These are phyloP conservation scores for Dactylonectria macrodidyma DNA, from an alignment of 2,329 filamentous ascomycete genomes.

Conservation along the genomic window DNA sequence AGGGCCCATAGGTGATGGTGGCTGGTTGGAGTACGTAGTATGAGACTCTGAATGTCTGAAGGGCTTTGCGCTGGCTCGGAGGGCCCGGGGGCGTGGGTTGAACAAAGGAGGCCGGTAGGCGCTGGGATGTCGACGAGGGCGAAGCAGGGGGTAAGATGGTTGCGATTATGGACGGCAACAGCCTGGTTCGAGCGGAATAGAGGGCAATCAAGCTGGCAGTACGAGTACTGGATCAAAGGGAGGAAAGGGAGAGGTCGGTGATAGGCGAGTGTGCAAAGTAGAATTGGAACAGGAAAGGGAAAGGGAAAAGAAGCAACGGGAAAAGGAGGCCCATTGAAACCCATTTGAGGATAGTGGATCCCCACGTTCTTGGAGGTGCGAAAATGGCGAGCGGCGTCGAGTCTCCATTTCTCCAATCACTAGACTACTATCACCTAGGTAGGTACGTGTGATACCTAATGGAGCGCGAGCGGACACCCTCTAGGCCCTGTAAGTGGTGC, in stretches of 20 bases:
- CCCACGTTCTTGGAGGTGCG: constrained; percentile 36
- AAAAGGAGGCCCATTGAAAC: constrained; percentile 48
- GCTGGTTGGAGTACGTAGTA: constrained; percentile 27
- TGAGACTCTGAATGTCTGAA: constrained; percentile 18
- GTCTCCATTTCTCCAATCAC: neutral
- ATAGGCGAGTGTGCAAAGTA: constrained; percentile 18
- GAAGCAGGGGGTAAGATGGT: constrained; percentile 2
- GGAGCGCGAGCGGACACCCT: too few relatives aligned
- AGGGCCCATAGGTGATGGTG: constrained; percentile 39
- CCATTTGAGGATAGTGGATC: constrained; percentile 40
- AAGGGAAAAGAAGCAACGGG: constrained; percentile 16
- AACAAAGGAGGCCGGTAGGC: constrained; percentile 28
- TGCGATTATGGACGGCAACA: constrained; percentile 11
- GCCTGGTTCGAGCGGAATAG: constrained; percentile 9
- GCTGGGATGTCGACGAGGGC: constrained; percentile 15
- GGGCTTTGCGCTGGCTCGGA: neutral
- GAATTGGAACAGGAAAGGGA: constrained; percentile 25
- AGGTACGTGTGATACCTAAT: too few relatives aligned
- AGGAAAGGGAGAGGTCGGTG: constrained; percentile 43
- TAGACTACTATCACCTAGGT: too few relatives aligned
- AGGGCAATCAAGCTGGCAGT: constrained; percentile 1
- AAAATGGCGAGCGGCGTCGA: constrained; percentile 10
- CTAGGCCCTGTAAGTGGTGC: neutral
- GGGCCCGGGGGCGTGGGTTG: constrained; percentile 8
- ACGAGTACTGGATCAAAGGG: constrained; percentile 3